phyloP scores from a whole-genome alignment of 441 rosid species.

The Pelargonium myrrhifolium region DNA sequence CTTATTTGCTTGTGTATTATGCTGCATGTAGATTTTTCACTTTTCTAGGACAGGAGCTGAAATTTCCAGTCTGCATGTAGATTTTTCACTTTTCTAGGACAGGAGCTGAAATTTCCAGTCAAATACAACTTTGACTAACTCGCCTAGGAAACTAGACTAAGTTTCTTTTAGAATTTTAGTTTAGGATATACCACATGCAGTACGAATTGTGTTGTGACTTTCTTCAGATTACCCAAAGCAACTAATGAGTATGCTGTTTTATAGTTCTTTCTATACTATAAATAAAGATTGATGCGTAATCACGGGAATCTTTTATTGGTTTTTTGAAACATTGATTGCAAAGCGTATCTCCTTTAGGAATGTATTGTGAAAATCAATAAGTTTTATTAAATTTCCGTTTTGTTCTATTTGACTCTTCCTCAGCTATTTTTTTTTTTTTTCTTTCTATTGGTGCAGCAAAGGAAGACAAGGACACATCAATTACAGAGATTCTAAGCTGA shows the following conservation, averaged over 20 bases:
- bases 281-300: neutral
- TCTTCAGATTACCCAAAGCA: neutral
- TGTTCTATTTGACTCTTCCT: neutral
- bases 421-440: neutral
- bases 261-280: neutral
- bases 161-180: neutral
- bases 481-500: slow-evolving; percentile 85
- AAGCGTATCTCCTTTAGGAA: neutral
- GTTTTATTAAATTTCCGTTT: neutral
- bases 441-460: slow-evolving; percentile 64
- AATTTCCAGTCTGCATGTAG: too few relatives aligned
- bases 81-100: too few relatives aligned
- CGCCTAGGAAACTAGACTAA: neutral
- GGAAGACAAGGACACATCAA: slow-evolving; percentile 75
- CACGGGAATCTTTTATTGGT: neutral
- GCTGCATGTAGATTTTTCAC: neutral
- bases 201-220: neutral
- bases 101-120: too few relatives aligned
- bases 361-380: neutral
- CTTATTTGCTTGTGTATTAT: slow-evolving; percentile 3
- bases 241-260: neutral
- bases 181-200: neutral
- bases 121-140: too few relatives aligned
- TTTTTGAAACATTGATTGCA: neutral
- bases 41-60: neutral